Percentiles rank a stretch among this genome's conserved stretches.
phyloP scores from a whole-genome alignment of 202 grass and related monocot species.

The Panicum virgatum region DNA sequence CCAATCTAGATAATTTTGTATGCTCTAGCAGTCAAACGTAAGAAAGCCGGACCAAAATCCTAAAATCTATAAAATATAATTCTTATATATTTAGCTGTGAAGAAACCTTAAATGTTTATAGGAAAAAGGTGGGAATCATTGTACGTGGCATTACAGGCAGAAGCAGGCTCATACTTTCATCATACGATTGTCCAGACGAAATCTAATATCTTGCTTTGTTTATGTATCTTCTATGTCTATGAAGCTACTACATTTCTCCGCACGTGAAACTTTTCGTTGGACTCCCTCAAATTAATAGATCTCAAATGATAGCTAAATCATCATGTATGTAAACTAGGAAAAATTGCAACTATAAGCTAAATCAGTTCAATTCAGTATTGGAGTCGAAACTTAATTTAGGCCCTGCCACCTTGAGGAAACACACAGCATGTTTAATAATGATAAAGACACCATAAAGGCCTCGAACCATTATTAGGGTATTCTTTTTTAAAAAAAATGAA shows the following conservation, averaged over 20 bases:
- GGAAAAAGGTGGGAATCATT: not conserved
- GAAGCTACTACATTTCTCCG: slow-evolving; percentile 27
- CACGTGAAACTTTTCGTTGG: not conserved
- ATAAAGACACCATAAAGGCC: not conserved
- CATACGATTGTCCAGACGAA: slow-evolving; percentile 9
- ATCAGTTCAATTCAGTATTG: not conserved
- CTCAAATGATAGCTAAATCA: not conserved
- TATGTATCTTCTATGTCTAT: slow-evolving; percentile 12
- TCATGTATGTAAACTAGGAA: too few relatives aligned
- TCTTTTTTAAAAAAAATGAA: too few relatives aligned
- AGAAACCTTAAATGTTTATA: not conserved
- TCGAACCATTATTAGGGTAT: not conserved
- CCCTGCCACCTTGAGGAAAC: not conserved
- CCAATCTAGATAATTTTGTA: not conserved
- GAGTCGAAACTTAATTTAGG: not conserved
- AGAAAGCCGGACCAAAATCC: not conserved
- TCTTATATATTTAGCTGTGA: not conserved
- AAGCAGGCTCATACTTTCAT: slow-evolving; percentile 9
- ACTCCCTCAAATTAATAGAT: not conserved
- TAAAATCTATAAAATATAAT: not conserved
- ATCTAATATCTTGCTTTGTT: not conserved
- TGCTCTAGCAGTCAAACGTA: not conserved
- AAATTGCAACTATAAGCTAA: not conserved
- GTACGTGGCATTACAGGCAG: not conserved
- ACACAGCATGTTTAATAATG: not conserved